Base-by-base conservation (phyloP, 768 basidiomycete genomes). In the Phylloporus rhodoxanthus region DNA sequence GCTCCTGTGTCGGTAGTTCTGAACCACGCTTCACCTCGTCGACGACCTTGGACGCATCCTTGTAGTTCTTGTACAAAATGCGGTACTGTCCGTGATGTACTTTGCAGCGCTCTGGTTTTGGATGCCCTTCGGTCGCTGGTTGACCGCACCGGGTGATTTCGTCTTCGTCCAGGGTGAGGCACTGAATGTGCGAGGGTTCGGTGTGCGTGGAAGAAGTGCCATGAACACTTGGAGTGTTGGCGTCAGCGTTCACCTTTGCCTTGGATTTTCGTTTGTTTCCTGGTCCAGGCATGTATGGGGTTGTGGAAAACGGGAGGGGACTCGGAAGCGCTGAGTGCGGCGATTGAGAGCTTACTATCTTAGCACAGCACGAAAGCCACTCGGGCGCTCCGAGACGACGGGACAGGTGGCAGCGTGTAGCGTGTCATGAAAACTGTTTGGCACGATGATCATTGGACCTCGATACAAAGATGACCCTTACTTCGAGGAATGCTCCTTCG, bases 81-180 rank as follows among this genome's bases (percentile, higher is more conserved):
- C 52, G 40, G 43, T 62, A 65, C 45, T 68, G 65, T 10, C 43
- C 49, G 20, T 65, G 61, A 39, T 68, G 67, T 2, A 55, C 53
- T 2, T 43, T 40, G 47, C 67, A 68, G 17, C 65, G 59, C 1
- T 53, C 46, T 1, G 45, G 42, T 19, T 42, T 39, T 0, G 55
- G 55, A 34, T 48, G n/a, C 13, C 61, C 63, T 23, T 64, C 51
- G 10, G 55, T 62, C 4, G 61, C 55, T n/a, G 21, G 41, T 11
- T 46, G 50, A 17, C 34, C 25, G 26, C 65, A 66, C 3, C 56
- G 59, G 8, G 65, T 67, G 29, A 56, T 47, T 41, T 58, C 63
- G 33, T 67, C 65, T 14, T 63, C 61, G 21, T 60, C 48, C 10
- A 64, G 46, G 8, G 63, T 51, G 32, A 42, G 47, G 50, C 62